Conservation (phyloP, 2,329 filamentous ascomycete species). For the Neofusicoccum laricinum region DNA sequence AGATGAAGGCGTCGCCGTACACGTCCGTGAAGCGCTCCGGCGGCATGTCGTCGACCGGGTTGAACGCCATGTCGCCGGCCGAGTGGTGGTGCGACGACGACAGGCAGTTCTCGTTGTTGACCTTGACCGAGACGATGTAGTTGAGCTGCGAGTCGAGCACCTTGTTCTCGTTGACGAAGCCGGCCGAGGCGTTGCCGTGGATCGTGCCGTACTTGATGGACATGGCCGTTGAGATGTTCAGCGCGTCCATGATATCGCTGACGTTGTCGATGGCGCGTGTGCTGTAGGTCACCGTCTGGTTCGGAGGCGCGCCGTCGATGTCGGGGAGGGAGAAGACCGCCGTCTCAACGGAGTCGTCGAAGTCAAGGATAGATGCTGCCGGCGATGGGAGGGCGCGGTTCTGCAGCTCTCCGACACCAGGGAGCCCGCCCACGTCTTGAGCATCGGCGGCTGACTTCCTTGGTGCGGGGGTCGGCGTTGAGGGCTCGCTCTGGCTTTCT, state of each 20-base stretch:
- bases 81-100: not conserved
- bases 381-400: not conserved
- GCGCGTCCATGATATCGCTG: conserved; percentile 38
- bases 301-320: conserved; percentile 22
- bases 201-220: conserved; percentile 40
- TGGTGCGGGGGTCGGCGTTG: not conserved
- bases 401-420: not conserved
- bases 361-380: not conserved
- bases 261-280: conserved; percentile 33
- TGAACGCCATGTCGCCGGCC: conserved; percentile 25
- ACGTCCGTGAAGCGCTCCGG: conserved; percentile 32
- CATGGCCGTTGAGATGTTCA: conserved; percentile 38
- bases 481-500: not conserved
- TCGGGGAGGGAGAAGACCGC: conserved; percentile 1
- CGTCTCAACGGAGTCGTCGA: conserved; percentile 3
- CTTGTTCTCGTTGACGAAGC: conserved; percentile 31
- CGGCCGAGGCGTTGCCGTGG: conserved; percentile 30
- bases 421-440: not conserved
- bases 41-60: conserved; percentile 27
- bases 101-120: conserved; percentile 9
- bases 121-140: conserved; percentile 28
- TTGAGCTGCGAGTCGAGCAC: conserved; percentile 31
- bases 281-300: conserved; percentile 31
- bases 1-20: conserved; percentile 34
- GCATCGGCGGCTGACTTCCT: not conserved